Evolutionary conservation across 2,329 filamentous ascomycete species (phyloP).

Genomic region (Saccharata proteae): DNA sequence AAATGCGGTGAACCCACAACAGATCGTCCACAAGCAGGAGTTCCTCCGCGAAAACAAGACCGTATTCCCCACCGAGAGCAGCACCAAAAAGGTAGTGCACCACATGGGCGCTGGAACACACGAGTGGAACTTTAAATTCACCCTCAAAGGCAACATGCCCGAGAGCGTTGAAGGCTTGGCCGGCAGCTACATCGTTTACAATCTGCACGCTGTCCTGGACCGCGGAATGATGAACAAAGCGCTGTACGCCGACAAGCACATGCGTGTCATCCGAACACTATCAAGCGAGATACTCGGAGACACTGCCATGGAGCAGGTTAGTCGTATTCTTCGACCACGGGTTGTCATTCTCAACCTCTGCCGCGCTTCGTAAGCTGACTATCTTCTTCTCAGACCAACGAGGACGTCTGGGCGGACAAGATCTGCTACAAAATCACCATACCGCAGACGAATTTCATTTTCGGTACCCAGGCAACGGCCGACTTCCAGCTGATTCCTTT

Average conservation of each 20-base stretch:
- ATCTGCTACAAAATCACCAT: conserved; percentile 90
- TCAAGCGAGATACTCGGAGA: conserved; percentile 58
- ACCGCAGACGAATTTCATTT: conserved; percentile 86
- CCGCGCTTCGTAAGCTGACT: no score
- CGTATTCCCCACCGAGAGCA: conserved; percentile 31
- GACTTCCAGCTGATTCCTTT: conserved; percentile 81
- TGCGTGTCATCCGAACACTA: conserved; percentile 36
- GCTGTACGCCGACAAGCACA: conserved; percentile 60
- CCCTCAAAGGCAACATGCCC: conserved; percentile 38
- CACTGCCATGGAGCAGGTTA: conserved; percentile 28
- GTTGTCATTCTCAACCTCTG: not conserved
- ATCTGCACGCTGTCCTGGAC: conserved; percentile 79
- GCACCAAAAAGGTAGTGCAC: conserved; percentile 28
- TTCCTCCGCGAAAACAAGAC: conserved; percentile 33
- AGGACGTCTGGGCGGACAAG: conserved; percentile 97
- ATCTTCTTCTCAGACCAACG: conserved; percentile 48
- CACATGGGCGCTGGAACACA: conserved; percentile 37
- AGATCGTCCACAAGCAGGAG: conserved; percentile 34
- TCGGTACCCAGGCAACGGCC: conserved; percentile 74
- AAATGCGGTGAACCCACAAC: conserved; percentile 27
- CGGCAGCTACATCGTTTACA: conserved; percentile 80
- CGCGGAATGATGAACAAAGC: conserved; percentile 83
- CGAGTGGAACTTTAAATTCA: conserved; percentile 39
- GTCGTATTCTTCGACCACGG: not conserved
- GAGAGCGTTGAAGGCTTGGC: conserved; percentile 86